Conservation (phyloP, 1,139 yeast genomes). For the Hansenula anomala region DNA sequence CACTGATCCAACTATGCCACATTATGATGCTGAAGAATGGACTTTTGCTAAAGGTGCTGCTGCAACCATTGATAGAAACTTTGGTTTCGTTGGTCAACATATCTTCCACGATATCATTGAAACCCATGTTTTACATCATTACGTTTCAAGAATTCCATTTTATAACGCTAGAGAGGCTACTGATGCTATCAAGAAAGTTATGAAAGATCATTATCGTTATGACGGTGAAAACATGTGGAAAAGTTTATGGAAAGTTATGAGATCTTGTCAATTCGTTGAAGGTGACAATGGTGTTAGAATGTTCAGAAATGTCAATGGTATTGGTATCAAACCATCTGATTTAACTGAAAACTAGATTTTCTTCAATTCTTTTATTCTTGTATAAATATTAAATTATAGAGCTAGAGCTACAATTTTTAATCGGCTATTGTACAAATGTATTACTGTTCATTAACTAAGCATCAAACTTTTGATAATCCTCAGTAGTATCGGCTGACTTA, state of each 20-base stretch:
- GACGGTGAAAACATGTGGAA: conserved; percentile 55
- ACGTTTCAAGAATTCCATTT: conserved; percentile 57
- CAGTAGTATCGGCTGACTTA: too few species aligned
- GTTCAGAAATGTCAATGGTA: conserved; percentile 52
- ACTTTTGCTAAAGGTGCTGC: conserved; percentile 66
- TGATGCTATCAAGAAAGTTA: conserved; percentile 51
- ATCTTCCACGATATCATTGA: conserved; percentile 62
- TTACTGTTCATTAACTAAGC: too few species aligned
- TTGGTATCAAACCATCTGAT: conserved; percentile 34
- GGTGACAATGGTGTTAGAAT: conserved; percentile 57
- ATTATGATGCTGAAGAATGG: conserved; percentile 54
- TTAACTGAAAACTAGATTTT: neutral
- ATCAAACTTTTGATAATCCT: too few species aligned
- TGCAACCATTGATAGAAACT: conserved; percentile 58
- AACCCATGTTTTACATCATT: conserved; percentile 61
- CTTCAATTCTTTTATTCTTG: neutral
- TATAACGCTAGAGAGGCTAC: conserved; percentile 59
- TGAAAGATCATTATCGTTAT: conserved; percentile 54
- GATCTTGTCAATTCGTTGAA: conserved; percentile 57
- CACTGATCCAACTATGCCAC: conserved; percentile 54
- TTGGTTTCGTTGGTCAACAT: conserved; percentile 54
- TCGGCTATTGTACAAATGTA: too few species aligned
- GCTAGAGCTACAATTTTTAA: too few species aligned
- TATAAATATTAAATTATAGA: too few species aligned
- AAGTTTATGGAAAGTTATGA: conserved; percentile 49